A percentile compares a stretch with the other conserved stretches of the same genome.
Evolutionary conservation across 2,329 filamentous ascomycete genomes (phyloP).

Genomic region (Aspergillus amoenus): DNA sequence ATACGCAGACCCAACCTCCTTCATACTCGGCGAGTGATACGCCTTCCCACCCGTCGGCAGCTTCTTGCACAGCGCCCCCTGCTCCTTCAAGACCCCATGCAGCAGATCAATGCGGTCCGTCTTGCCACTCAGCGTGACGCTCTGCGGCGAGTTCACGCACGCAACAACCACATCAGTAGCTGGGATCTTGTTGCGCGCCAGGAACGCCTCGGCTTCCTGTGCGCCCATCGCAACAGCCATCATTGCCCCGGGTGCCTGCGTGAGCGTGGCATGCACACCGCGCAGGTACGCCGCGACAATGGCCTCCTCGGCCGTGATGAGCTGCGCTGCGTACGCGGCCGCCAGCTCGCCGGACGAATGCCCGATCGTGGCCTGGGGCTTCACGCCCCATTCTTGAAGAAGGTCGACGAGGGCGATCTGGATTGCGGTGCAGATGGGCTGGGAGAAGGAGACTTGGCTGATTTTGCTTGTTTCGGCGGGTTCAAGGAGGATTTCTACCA

Average conservation of each 20-base stretch:
- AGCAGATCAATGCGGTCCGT: slow-evolving; percentile 33
- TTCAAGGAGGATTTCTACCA: neutral
- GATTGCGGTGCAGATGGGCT: slow-evolving; percentile 26
- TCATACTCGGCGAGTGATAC: slow-evolving; percentile 40
- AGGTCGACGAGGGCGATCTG: slow-evolving; percentile 30
- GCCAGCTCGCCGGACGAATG: slow-evolving; percentile 55
- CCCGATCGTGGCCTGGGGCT: slow-evolving; percentile 42
- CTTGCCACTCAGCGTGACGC: slow-evolving; percentile 49
- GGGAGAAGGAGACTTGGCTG: slow-evolving; percentile 14
- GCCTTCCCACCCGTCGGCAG: slow-evolving; percentile 43
- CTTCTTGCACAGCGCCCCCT: slow-evolving; percentile 36
- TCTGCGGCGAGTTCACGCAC: slow-evolving; percentile 41
- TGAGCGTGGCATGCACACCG: neutral
- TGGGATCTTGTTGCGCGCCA: neutral
- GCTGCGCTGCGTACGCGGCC: neutral
- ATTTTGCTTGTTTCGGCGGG: slow-evolving; percentile 5
- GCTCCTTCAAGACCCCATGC: slow-evolving; percentile 23
- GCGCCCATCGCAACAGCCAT: neutral
- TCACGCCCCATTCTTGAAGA: slow-evolving; percentile 31
- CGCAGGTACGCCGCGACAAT: neutral
- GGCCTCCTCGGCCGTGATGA: neutral
- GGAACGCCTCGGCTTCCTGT: neutral
- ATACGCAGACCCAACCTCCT: neutral
- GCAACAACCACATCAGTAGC: slow-evolving; percentile 30
- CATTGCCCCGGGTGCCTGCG: neutral